These are phyloP conservation scores for Anaeramoeba flamelloides DNA, from an alignment of 78 protist species.

Conservation along the genomic window DNA sequence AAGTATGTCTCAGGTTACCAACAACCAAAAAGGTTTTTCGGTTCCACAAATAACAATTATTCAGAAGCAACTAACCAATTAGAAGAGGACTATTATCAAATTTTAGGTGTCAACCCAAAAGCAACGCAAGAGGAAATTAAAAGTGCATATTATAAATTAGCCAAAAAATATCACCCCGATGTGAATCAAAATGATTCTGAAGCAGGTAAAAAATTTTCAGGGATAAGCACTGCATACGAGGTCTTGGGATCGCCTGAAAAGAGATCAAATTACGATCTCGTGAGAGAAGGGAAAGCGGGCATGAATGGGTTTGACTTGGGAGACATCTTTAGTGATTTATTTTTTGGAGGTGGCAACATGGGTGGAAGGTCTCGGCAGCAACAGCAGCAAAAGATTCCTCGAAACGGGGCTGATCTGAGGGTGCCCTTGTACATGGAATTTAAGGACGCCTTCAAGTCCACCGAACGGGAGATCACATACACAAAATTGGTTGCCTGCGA, in stretches of 20 bases:
- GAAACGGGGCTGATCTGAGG: constrained; percentile 15
- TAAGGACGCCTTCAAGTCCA: constrained; percentile 16
- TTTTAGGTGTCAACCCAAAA: constrained; percentile 26
- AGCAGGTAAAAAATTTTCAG: constrained; percentile 11
- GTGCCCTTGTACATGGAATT: constrained; percentile 25
- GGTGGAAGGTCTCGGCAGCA: constrained; percentile 3
- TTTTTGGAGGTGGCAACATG: background rate
- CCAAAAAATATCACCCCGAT: constrained; percentile 40
- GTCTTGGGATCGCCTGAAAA: too few relatives aligned
- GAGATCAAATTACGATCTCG: too few relatives aligned
- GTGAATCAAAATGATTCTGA: background rate
- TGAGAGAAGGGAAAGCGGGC: too few relatives aligned
- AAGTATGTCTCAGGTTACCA: too few relatives aligned
- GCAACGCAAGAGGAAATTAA: constrained; percentile 34
- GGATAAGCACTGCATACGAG: too few relatives aligned
- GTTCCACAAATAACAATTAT: too few relatives aligned
- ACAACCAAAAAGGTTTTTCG: too few relatives aligned
- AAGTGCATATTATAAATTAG: constrained; percentile 30
- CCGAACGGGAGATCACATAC: constrained; percentile 13
- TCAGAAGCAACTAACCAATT: too few relatives aligned
- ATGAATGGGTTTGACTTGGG: too few relatives aligned
- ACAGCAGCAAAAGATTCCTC: background rate
- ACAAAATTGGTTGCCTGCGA: constrained; percentile 15
- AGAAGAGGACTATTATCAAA: constrained; percentile 33
- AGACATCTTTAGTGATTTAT: constrained; percentile 24